Evolutionary conservation across 2,329 filamentous ascomycete species (phyloP).

Genomic region (Ophiosphaerella herpotricha): DNA sequence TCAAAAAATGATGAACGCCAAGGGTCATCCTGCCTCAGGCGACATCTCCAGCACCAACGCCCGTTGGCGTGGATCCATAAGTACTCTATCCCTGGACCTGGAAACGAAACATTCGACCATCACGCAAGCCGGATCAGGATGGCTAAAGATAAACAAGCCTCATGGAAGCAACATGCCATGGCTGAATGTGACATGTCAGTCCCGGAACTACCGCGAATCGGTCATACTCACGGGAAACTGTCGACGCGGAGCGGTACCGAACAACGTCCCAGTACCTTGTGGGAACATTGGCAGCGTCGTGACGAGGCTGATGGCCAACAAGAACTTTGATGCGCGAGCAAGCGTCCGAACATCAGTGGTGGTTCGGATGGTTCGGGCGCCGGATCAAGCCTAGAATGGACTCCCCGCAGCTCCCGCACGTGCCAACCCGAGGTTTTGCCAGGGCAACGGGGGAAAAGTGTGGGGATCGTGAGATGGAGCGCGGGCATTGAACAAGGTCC

Average conservation of each 20-base stretch:
- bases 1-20: no score
- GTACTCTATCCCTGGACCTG: background rate
- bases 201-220: background rate
- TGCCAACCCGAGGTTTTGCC: conserved; percentile 15
- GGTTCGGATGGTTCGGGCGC: background rate
- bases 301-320: conserved; percentile 11
- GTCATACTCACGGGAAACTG: conserved; percentile 3
- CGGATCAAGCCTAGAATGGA: conserved; percentile 3
- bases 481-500: background rate
- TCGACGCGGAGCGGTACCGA: background rate
- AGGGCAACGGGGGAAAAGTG: conserved; percentile 1
- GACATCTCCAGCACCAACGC: no score
- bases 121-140: background rate
- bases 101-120: background rate
- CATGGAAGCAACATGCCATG: conserved; percentile 4
- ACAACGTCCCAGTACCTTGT: conserved; percentile 4
- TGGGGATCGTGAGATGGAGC: conserved; percentile 4
- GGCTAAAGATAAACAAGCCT: background rate
- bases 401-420: conserved; percentile 2
- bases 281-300: conserved; percentile 1
- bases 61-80: background rate
- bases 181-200: conserved; percentile 8
- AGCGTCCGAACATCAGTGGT: conserved; percentile 10
- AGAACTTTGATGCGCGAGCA: conserved; percentile 13
- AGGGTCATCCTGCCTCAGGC: no score